phyloP scores from a whole-genome alignment of 345 rosid genomes.

The Noccaea caerulescens region DNA sequence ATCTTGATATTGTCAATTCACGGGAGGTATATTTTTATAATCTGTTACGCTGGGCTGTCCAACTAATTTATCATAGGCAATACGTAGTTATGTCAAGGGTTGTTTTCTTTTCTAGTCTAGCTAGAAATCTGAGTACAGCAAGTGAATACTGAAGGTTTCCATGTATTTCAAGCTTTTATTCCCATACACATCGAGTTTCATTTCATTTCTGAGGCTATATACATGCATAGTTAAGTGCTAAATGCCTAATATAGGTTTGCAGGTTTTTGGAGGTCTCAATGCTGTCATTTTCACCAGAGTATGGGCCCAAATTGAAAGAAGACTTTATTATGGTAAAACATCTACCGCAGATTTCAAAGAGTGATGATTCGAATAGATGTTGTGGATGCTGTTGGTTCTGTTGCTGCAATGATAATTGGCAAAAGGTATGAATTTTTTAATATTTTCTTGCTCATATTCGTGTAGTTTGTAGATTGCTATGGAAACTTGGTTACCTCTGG shows the following conservation, averaged over 20 bases:
- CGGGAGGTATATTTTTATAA: constrained; percentile 67
- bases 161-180: constrained; percentile 23
- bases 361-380: constrained; percentile 67
- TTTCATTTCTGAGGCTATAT: constrained; percentile 22
- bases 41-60: constrained; percentile 11
- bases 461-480: constrained; percentile 11
- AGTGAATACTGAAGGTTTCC: constrained; percentile 13
- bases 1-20: constrained; percentile 92
- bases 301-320: constrained; percentile 97
- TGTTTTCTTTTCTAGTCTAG: constrained; percentile 31
- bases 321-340: constrained; percentile 92
- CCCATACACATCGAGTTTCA: constrained; percentile 17
- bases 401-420: constrained; percentile 99
- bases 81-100: constrained; percentile 30
- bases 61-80: constrained; percentile 19
- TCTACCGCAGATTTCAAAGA: constrained; percentile 67
- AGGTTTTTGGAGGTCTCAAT: constrained; percentile 97
- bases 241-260: constrained; percentile 74
- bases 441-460: constrained; percentile 25
- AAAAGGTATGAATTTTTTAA: constrained; percentile 64
- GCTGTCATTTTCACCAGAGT: constrained; percentile 90
- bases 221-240: constrained; percentile 42
- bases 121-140: constrained; percentile 24
- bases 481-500: constrained; percentile 14
- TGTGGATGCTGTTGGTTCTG: constrained; percentile 73